phyloP scores from a whole-genome alignment of 2,329 filamentous ascomycete species.

The Cladophialophora psammophila region DNA sequence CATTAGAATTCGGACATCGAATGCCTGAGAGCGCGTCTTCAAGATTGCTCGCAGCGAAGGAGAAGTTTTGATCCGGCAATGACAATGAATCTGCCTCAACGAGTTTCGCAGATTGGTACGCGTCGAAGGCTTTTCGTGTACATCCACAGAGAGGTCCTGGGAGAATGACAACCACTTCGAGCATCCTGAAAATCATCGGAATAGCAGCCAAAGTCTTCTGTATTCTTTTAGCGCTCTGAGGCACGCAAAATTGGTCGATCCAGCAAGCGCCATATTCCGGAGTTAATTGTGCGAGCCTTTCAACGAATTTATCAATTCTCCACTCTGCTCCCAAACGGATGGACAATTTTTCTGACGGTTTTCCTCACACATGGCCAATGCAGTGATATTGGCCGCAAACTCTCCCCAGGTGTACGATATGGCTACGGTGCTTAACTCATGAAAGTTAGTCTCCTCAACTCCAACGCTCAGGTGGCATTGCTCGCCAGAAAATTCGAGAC shows the following conservation, averaged over 20 bases:
- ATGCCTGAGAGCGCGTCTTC: neutral
- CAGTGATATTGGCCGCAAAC: neutral
- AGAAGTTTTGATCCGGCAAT: neutral
- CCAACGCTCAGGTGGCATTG: neutral
- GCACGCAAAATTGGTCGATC: slow-evolving; percentile 1
- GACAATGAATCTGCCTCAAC: neutral
- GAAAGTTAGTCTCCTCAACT: neutral
- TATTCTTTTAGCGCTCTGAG: neutral
- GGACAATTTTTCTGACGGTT: neutral
- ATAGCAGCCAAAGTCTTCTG: neutral
- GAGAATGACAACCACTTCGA: neutral
- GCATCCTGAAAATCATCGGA: neutral
- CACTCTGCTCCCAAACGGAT: neutral
- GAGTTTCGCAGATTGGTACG: neutral
- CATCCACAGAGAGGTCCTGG: slow-evolving; percentile 1
- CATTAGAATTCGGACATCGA: neutral
- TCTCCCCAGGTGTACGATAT: slow-evolving; percentile 6
- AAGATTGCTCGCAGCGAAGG: neutral
- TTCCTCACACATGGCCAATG: neutral
- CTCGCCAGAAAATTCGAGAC: neutral
- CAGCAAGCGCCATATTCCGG: neutral
- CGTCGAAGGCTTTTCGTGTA: neutral
- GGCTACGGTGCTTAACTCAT: neutral
- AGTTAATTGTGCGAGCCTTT: neutral
- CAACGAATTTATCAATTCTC: neutral